A percentile compares a stretch with the other conserved stretches of the same genome.
These are phyloP conservation scores for Paraconiothyrium sp. DNA, from an alignment of 2,329 filamentous ascomycete genomes.

Conservation along the genomic window DNA sequence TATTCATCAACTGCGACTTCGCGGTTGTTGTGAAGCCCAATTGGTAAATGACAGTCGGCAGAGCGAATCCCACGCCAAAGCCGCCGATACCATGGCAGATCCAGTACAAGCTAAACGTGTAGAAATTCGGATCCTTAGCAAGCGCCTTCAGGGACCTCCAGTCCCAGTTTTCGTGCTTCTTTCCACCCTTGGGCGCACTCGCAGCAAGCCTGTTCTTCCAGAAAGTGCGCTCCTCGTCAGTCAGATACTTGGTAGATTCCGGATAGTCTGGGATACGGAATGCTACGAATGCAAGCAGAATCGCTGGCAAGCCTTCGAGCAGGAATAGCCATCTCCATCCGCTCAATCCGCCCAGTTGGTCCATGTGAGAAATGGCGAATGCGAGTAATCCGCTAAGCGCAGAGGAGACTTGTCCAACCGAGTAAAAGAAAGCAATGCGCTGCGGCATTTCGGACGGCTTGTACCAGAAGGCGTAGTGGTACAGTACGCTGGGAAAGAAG, in stretches of 20 bases:
- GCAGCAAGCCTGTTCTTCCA: constrained; percentile 22
- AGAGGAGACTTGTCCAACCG: constrained; percentile 51
- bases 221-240: constrained; percentile 25
- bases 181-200: constrained; percentile 22
- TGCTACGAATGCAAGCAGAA: constrained; percentile 25
- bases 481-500: constrained; percentile 39
- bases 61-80: constrained; percentile 27
- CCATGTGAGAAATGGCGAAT: constrained; percentile 66
- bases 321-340: constrained; percentile 43
- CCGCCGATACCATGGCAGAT: constrained; percentile 34
- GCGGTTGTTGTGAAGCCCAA: constrained; percentile 33
- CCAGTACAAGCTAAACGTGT: constrained; percentile 32
- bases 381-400: constrained; percentile 53
- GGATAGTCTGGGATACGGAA: constrained; percentile 24
- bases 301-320: constrained; percentile 28
- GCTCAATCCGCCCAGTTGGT: constrained; percentile 57
- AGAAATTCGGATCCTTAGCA: constrained; percentile 28
- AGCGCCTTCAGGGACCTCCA: constrained; percentile 25
- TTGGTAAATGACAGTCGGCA: constrained; percentile 34
- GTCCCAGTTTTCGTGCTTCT: constrained; percentile 27
- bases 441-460: constrained; percentile 32
- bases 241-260: constrained; percentile 28
- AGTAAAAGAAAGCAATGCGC: constrained; percentile 54
- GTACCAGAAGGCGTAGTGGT: constrained; percentile 65
- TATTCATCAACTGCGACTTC: constrained; percentile 33